phyloP scores from a whole-genome alignment of 2,329 filamentous ascomycete species.

The Ophiognomonia clavigignenti-juglandacearum region DNA sequence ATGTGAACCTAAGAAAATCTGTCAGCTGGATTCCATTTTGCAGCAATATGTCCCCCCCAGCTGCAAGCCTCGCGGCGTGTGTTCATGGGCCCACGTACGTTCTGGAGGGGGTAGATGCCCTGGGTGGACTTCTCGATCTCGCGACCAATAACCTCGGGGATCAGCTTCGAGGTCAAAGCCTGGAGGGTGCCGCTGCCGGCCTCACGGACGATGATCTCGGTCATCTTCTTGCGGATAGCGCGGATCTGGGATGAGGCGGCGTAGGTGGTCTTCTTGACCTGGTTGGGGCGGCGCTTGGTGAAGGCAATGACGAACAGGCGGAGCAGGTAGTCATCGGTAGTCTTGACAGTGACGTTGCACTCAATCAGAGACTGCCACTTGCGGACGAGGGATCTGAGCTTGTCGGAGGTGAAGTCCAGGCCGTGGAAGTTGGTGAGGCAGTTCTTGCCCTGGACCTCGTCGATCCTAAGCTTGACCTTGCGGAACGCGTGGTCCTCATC shows the following conservation, averaged over 20 bases:
- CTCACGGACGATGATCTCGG: conserved; percentile 96
- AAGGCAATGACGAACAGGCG: conserved; percentile 98
- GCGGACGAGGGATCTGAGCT: conserved; percentile 96
- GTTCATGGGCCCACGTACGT: conserved; percentile 55
- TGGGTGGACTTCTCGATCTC: conserved; percentile 99
- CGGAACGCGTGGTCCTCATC: conserved; percentile 99
- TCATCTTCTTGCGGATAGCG: conserved; percentile 99
- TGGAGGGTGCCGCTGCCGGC: conserved; percentile 89
- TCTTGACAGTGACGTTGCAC: conserved; percentile 99
- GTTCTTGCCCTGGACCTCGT: conserved; percentile 99
- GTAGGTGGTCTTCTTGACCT: conserved; percentile 99
- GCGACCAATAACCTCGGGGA: conserved; percentile 97
- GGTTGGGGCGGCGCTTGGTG: conserved; percentile 98
- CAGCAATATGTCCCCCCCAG: not conserved
- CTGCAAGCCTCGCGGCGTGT: no score
- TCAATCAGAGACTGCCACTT: conserved; percentile 99
- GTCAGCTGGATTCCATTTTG: conserved; percentile 18
- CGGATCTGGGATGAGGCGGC: conserved; percentile 95
- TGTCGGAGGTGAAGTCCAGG: conserved; percentile 99
- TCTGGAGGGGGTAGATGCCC: conserved; percentile 99
- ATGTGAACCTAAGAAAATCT: conserved; percentile 75
- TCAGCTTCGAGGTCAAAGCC: conserved; percentile 97
- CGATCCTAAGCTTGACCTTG: conserved; percentile 97
- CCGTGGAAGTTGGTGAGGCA: conserved; percentile 99
- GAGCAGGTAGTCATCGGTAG: conserved; percentile 99